Conservation (phyloP, 1,284 basidiomycete genomes). For the Lentinula novae-zelandiae region DNA sequence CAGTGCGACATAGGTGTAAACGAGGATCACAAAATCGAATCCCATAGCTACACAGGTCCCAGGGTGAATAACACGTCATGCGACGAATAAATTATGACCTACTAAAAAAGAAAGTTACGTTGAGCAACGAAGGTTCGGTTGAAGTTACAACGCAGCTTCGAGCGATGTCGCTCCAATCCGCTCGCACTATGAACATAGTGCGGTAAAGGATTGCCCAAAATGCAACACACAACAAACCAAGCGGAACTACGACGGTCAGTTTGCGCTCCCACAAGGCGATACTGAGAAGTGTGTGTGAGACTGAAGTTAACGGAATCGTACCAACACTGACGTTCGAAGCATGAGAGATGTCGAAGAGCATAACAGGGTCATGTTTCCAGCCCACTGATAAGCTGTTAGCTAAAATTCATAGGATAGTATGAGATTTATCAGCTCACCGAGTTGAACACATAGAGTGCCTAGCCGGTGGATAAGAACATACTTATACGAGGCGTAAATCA, state of each 20-base stretch:
- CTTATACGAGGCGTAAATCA: not conserved
- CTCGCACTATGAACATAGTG: slow-evolving; percentile 62
- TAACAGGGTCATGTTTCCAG: slow-evolving; percentile 62
- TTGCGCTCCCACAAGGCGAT: slow-evolving; percentile 69
- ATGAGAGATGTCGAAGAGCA: slow-evolving; percentile 65
- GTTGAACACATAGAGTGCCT: slow-evolving; percentile 67
- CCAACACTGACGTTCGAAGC: slow-evolving; percentile 37
- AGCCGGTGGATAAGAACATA: slow-evolving; percentile 12
- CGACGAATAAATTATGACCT: slow-evolving; percentile 23
- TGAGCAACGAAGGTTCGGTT: slow-evolving; percentile 53
- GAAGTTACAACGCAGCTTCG: slow-evolving; percentile 46
- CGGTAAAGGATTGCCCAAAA: slow-evolving; percentile 68
- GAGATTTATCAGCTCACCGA: slow-evolving; percentile 37
- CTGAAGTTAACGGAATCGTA: not conserved
- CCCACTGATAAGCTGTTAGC: slow-evolving; percentile 36
- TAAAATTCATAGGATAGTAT: not conserved
- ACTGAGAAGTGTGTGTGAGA: slow-evolving; percentile 28
- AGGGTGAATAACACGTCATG: not conserved
- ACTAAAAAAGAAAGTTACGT: slow-evolving; percentile 68
- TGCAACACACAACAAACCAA: slow-evolving; percentile 51
- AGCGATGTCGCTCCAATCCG: slow-evolving; percentile 41
- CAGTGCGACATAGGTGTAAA: slow-evolving; percentile 49
- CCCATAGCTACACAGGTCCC: slow-evolving; percentile 48
- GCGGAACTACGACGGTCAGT: slow-evolving; percentile 40
- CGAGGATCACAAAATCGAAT: slow-evolving; percentile 59